Percentiles rank a stretch among this genome's conserved stretches.
phyloP scores from a whole-genome alignment of 169 alveolate species.

The Condylostoma magnum region DNA sequence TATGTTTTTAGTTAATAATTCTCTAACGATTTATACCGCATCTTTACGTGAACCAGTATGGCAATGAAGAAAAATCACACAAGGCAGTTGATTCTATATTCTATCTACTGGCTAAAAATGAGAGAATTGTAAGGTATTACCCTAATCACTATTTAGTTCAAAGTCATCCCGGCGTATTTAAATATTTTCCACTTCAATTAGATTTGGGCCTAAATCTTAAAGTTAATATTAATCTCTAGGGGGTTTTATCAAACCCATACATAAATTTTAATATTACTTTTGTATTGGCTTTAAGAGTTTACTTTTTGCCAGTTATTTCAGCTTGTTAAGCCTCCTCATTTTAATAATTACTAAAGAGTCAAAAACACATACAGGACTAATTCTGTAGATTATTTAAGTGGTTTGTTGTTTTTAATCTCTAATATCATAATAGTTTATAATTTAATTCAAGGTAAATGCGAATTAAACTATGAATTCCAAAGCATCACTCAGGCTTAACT shows the following conservation, averaged over 20 bases:
- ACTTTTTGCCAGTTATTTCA: too few relatives aligned
- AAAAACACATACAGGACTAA: too few relatives aligned
- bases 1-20: not conserved
- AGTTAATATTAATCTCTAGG: not conserved
- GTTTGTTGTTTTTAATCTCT: too few relatives aligned
- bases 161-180: not conserved
- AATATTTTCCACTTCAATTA: not conserved
- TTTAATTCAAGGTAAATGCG: too few relatives aligned
- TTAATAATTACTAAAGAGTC: too few relatives aligned
- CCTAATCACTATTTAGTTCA: not conserved
- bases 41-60: slow-evolving; percentile 89
- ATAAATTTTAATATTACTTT: too few relatives aligned
- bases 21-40: slow-evolving; percentile 30
- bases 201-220: not conserved
- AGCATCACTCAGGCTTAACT: too few relatives aligned
- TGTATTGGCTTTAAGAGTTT: too few relatives aligned
- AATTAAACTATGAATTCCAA: too few relatives aligned
- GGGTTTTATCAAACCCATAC: slow-evolving; percentile 4
- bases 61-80: slow-evolving; percentile 91
- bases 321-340: too few relatives aligned
- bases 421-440: too few relatives aligned
- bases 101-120: slow-evolving; percentile 85
- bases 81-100: slow-evolving; percentile 73
- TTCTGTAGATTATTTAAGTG: too few relatives aligned
- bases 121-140: slow-evolving; percentile 78